Conservation (phyloP, 768 basidiomycete species). For the Mycena kentingensis region DNA sequence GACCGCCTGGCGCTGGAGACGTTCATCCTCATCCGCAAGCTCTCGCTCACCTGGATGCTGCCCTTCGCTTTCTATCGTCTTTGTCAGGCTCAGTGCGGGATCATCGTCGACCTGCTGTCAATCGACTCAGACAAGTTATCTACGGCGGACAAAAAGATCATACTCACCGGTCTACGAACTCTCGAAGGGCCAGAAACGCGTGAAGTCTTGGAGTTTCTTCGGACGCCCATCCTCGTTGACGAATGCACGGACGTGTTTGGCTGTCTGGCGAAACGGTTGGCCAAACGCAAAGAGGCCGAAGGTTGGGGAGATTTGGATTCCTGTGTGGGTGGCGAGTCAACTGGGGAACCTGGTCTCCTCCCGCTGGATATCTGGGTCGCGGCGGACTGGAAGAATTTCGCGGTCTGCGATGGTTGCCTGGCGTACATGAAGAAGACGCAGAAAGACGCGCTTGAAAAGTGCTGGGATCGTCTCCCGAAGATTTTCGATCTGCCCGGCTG, state of each 20-base stretch:
- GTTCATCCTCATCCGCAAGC: neutral
- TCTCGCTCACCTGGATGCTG: neutral
- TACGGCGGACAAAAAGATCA: neutral
- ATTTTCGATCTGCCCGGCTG: constrained; percentile 1
- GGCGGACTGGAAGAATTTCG: neutral
- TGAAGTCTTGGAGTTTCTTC: neutral
- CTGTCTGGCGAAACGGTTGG: neutral
- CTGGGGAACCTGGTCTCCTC: neutral
- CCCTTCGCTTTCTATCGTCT: neutral
- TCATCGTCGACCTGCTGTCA: neutral
- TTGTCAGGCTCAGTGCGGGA: neutral
- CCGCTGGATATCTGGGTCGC: neutral
- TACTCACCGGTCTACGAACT: neutral
- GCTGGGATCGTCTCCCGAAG: neutral
- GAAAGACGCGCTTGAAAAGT: neutral
- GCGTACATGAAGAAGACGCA: neutral
- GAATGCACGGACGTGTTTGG: neutral
- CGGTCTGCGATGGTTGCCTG: neutral
- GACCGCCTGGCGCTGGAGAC: too few species aligned
- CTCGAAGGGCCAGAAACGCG: neutral
- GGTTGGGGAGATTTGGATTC: neutral
- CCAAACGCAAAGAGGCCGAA: neutral
- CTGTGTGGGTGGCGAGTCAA: neutral
- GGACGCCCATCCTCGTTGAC: neutral
- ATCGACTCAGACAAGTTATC: neutral